Percentiles rank a stretch among this genome's conserved stretches.
phyloP scores from a whole-genome alignment of 2,329 filamentous ascomycete genomes.

The Trichoderma guizhouense region DNA sequence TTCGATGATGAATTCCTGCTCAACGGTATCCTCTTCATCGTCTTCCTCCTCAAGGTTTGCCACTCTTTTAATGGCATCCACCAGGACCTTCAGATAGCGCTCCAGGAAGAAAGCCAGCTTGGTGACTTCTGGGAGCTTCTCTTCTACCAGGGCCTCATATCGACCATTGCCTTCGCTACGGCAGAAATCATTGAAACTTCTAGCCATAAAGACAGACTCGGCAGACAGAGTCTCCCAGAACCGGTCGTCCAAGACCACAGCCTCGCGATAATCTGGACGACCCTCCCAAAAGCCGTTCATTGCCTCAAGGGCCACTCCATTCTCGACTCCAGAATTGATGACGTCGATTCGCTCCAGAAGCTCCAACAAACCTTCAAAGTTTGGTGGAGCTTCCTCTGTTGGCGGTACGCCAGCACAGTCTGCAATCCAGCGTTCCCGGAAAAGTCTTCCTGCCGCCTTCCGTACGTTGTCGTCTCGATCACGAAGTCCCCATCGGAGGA shows the following conservation, averaged over 20 bases:
- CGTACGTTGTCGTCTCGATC: conserved; percentile 93
- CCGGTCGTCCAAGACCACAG: conserved; percentile 65
- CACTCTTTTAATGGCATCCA: conserved; percentile 59
- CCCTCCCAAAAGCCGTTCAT: conserved; percentile 98
- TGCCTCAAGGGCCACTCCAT: conserved; percentile 85
- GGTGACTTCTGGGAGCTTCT: conserved; percentile 93
- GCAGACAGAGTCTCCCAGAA: conserved; percentile 81
- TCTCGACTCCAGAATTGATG: conserved; percentile 83
- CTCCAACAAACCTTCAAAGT: conserved; percentile 80
- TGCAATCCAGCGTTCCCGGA: conserved; percentile 96
- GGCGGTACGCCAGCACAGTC: conserved; percentile 74
- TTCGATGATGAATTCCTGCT: conserved; percentile 93
- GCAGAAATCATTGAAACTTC: conserved; percentile 94
- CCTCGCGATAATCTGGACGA: conserved; percentile 75
- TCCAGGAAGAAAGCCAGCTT: conserved; percentile 85
- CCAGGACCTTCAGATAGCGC: conserved; percentile 68
- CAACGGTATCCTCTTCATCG: conserved; percentile 79
- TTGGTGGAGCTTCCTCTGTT: conserved; percentile 60
- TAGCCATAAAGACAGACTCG: conserved; percentile 83
- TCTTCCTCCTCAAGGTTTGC: conserved; percentile 58
- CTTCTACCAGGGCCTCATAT: conserved; percentile 73
- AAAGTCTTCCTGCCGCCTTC: conserved; percentile 84
- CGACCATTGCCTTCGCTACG: conserved; percentile 69
- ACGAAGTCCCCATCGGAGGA: conserved; percentile 88
- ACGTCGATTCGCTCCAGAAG: conserved; percentile 92